phyloP scores from a whole-genome alignment of 305 asterid genomes.

The Fraxinus xanthoxyloides region DNA sequence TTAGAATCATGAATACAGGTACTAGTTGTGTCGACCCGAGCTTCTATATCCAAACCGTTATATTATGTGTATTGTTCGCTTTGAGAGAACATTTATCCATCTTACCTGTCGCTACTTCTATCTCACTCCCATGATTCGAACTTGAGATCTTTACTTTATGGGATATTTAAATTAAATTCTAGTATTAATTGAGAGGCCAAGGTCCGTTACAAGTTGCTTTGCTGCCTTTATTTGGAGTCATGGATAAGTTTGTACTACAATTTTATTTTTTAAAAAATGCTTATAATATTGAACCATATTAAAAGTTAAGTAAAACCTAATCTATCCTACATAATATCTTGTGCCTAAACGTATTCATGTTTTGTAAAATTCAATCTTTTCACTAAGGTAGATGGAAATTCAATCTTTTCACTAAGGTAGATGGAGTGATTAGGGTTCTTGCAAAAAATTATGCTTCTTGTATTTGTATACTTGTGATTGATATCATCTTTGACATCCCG shows the following conservation, averaged over 20 bases:
- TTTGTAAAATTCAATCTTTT: not conserved
- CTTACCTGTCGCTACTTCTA: not conserved
- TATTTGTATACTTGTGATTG: too few relatives aligned
- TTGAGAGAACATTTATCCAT: not conserved
- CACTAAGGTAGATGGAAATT: not conserved
- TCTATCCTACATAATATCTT: not conserved
- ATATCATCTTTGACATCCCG: too few relatives aligned
- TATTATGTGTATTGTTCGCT: too few relatives aligned
- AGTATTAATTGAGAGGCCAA: not conserved
- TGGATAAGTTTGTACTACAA: not conserved
- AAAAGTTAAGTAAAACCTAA: too few relatives aligned
- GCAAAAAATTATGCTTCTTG: too few relatives aligned
- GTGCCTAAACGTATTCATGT: not conserved
- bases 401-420: not conserved
- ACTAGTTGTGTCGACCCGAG: not conserved
- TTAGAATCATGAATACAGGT: not conserved
- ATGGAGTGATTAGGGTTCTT: not conserved
- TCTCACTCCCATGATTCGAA: too few relatives aligned
- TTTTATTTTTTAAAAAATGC: not conserved
- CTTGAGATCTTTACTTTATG: too few relatives aligned
- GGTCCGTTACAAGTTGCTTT: not conserved
- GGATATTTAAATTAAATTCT: too few relatives aligned
- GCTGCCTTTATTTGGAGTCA: not conserved
- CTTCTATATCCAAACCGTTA: not conserved
- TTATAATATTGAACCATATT: not conserved